Percentiles rank a stretch among this genome's conserved stretches.
Evolutionary conservation across 495 filamentous ascomycete genomes (phyloP).

Genomic region (Lepidopterella palustris): DNA sequence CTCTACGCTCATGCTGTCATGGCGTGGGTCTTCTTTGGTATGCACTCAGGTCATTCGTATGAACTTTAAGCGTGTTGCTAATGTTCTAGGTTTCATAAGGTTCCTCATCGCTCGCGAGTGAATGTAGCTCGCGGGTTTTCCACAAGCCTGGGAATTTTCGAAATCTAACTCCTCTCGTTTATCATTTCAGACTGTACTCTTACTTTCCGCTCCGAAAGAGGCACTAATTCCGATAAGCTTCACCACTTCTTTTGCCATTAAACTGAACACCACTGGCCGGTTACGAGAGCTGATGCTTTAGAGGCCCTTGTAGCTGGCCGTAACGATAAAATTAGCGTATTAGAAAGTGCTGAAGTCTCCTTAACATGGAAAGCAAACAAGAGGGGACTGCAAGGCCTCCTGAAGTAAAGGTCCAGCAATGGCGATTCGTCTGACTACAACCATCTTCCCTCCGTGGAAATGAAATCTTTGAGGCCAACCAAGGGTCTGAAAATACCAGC

Average conservation of each 20-base stretch:
- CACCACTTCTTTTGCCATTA: slow-evolving; percentile 39
- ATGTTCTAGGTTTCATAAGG: slow-evolving; percentile 52
- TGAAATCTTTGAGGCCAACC: slow-evolving; percentile 28
- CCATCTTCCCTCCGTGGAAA: slow-evolving; percentile 6
- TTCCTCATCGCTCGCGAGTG: slow-evolving; percentile 61
- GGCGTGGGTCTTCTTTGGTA: slow-evolving; percentile 51
- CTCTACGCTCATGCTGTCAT: slow-evolving; percentile 59
- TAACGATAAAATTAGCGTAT: slow-evolving; percentile 21
- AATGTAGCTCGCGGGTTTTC: slow-evolving; percentile 60
- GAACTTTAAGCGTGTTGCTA: slow-evolving; percentile 7
- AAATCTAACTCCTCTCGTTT: slow-evolving; percentile 58
- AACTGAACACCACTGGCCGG: slow-evolving; percentile 56
- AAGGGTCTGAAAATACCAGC: slow-evolving; percentile 24
- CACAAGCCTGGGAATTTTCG: slow-evolving; percentile 66
- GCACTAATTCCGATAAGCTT: slow-evolving; percentile 29
- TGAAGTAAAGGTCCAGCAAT: slow-evolving; percentile 12
- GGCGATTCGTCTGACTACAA: slow-evolving; percentile 1
- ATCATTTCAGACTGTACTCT: slow-evolving; percentile 63
- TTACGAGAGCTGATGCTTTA: slow-evolving; percentile 29
- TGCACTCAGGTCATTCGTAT: slow-evolving; percentile 26
- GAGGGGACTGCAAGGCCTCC: slow-evolving; percentile 15
- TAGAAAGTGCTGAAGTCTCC: slow-evolving; percentile 34
- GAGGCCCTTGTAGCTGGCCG: slow-evolving; percentile 26
- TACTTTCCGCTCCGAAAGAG: slow-evolving; percentile 58
- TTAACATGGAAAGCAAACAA: slow-evolving; percentile 25